These are phyloP conservation scores for Syzygium jambos DNA, from an alignment of 345 rosid species.

Conservation along the genomic window DNA sequence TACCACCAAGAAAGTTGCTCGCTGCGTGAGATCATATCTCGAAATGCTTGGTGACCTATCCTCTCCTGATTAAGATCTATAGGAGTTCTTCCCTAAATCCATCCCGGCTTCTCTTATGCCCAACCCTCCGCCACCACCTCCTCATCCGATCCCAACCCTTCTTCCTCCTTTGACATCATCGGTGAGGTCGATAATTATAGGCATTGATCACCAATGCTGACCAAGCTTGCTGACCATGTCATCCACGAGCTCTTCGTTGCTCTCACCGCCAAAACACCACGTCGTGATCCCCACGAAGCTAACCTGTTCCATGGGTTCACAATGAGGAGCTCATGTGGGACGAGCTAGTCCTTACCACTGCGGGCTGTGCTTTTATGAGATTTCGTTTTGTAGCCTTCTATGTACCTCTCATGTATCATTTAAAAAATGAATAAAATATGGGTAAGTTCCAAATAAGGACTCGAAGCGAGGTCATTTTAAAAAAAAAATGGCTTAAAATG, in stretches of 20 bases:
- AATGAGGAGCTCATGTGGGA: neutral
- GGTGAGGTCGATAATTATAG: neutral
- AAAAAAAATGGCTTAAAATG: too few relatives aligned
- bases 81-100: neutral
- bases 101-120: neutral
- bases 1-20: neutral
- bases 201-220: neutral
- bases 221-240: neutral
- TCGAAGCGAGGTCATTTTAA: too few relatives aligned
- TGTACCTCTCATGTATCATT: neutral
- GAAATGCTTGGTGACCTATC: neutral
- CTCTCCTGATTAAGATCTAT: neutral
- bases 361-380: too few relatives aligned
- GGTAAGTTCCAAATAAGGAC: too few relatives aligned
- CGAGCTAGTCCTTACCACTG: too few relatives aligned
- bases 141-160: neutral
- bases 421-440: neutral
- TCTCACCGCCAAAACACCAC: neutral
- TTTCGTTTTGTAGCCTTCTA: neutral
- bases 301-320: neutral
- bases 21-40: neutral
- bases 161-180: neutral
- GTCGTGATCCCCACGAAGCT: neutral
- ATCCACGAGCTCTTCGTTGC: neutral
- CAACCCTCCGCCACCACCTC: neutral